These are phyloP conservation scores for Xerocomus potaroensis DNA, from an alignment of 768 basidiomycete species.

Conservation along the genomic window DNA sequence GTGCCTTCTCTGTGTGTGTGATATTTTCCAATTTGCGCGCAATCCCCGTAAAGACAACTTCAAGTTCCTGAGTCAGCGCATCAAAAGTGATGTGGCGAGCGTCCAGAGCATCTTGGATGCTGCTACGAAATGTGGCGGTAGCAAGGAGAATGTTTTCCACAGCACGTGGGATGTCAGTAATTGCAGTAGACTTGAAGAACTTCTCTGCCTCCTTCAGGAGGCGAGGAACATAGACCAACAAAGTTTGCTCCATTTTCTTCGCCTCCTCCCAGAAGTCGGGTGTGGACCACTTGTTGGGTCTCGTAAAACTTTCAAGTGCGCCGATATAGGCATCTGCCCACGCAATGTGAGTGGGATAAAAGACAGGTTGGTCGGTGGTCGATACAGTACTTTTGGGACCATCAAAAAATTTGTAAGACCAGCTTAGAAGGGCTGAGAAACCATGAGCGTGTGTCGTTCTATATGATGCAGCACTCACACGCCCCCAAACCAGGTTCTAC, in stretches of 20 bases:
- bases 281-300: neutral
- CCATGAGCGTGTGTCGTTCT: too few relatives aligned
- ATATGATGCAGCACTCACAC: too few relatives aligned
- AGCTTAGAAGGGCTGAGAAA: too few relatives aligned
- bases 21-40: slow-evolving; percentile 2
- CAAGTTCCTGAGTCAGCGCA: slow-evolving; percentile 8
- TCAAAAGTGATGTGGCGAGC: slow-evolving; percentile 5
- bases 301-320: neutral
- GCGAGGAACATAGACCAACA: slow-evolving; percentile 3
- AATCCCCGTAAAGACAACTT: slow-evolving; percentile 3
- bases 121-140: slow-evolving; percentile 11
- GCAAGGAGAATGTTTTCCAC: slow-evolving; percentile 10
- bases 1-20: too few relatives aligned
- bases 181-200: slow-evolving; percentile 3
- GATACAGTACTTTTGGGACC: slow-evolving; percentile 1
- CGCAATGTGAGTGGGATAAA: neutral
- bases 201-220: slow-evolving; percentile 1
- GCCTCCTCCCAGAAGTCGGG: slow-evolving; percentile 13
- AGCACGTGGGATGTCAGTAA: slow-evolving; percentile 1
- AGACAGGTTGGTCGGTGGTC: neutral
- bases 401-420: too few relatives aligned
- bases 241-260: neutral
- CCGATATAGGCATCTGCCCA: slow-evolving; percentile 1
- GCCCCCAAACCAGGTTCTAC: too few relatives aligned
- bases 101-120: slow-evolving; percentile 7